Base-by-base conservation (phyloP, 805 yeast genomes). In the Candida boleticola region DNA sequence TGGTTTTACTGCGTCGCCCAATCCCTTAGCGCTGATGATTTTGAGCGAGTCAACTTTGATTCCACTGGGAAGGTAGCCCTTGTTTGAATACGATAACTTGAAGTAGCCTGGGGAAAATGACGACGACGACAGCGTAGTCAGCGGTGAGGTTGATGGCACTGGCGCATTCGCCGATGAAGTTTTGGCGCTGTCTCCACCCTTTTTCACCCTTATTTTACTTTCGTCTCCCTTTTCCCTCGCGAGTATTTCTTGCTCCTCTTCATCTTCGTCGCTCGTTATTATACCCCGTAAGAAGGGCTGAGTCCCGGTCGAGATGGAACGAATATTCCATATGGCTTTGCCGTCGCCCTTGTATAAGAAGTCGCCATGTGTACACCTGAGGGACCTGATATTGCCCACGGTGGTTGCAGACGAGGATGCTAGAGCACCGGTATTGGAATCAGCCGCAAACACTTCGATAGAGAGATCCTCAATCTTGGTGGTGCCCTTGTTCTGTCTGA, bases 281-380 rank as follows among this genome's bases (percentile, higher is more conserved):
- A 74, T 58, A 3, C 89, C 96, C 36, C 87, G 69, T 11, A 90
- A 66, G 0, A 83, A 63, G 0, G 95, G 89, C 36, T 71, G 75
- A 46, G 81, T 70, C 0, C 96, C 96, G 2, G 83, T 68, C 1
- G 80, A 65, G 5, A 80, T 61, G 22, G 69, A 66, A 21, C 55
- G 74, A 49, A 89, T 74, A 5, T 76, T 68, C 96, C 96, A 88
- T 47, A 74, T 79, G n/a, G 79, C 82, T 27, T 55, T 58, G 0
- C 80, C 79, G 4, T 68, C 60, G 2, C 77, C 74, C 36, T 74
- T 72, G 36, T 73, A 72, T 38, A 74, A 76, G 50, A 85, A 77
- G 53, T 89, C 90, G 5, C 97, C 97, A 42, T 83, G 83, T 0
- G 96, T 83, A 29, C 80, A 66, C 46, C 95, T 66, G 38, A 79